Conservation (phyloP, 192 early-diverging fungal species). For the Coemansia sp. region DNA sequence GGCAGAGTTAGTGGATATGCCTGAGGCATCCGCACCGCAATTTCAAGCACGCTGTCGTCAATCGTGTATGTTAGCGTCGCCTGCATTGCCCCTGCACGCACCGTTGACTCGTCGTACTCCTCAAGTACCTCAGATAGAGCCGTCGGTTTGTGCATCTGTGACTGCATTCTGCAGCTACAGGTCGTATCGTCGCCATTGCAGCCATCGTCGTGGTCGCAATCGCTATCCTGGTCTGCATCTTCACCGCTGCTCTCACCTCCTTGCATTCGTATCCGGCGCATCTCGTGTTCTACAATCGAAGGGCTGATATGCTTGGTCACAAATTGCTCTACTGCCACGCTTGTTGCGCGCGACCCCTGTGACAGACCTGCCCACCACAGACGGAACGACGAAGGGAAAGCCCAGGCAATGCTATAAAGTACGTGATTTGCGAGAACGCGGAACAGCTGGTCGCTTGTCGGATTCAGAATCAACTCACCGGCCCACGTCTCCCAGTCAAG, state of each 20-base stretch:
- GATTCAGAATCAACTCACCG: conserved; percentile 13
- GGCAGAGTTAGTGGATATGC: conserved; percentile 47
- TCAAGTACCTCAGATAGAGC: conserved; percentile 26
- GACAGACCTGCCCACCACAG: conserved; percentile 46
- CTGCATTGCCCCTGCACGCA: conserved; percentile 21
- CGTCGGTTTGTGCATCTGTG: conserved; percentile 1
- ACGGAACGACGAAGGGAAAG: conserved; percentile 34
- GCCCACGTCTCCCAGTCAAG: conserved; percentile 38
- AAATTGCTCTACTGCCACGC: conserved; percentile 32
- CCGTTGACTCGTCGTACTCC: conserved; percentile 35
- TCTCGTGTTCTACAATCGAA: conserved; percentile 11
- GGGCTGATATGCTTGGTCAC: conserved; percentile 19
- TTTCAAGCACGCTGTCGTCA: conserved; percentile 50
- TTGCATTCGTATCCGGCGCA: conserved; percentile 23
- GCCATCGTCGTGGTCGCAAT: neutral
- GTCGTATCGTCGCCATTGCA: neutral
- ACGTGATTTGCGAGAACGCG: conserved; percentile 30
- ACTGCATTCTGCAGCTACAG: neutral
- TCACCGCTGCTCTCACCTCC: conserved; percentile 6
- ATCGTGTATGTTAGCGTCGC: conserved; percentile 38
- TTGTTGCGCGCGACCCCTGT: conserved; percentile 22
- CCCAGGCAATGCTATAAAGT: conserved; percentile 14
- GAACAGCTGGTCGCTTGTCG: conserved; percentile 19
- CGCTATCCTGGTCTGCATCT: neutral
- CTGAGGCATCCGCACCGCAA: conserved; percentile 44